A percentile compares a stretch with the other conserved stretches of the same genome.
Conservation (phyloP, 805 yeast species). For the Pichia pseudocactophila region DNA sequence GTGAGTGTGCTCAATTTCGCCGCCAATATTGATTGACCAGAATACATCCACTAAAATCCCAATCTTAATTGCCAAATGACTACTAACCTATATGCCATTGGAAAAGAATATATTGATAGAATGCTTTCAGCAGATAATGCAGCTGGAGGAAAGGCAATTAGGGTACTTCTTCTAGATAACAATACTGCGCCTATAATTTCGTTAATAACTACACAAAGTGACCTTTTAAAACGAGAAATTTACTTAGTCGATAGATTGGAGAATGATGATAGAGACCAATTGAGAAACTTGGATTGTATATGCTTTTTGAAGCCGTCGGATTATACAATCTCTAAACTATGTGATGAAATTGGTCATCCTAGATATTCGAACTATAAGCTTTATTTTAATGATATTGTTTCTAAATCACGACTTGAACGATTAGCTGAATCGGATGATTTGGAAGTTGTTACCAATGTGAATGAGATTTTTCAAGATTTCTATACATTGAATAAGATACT, state of each 20-base stretch:
- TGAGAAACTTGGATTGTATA: slow-evolving; percentile 76
- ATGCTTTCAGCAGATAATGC: slow-evolving; percentile 21
- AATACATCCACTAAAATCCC: too few species aligned
- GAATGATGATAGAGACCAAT: slow-evolving; percentile 47
- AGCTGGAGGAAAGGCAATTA: slow-evolving; percentile 33
- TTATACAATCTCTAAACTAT: slow-evolving; percentile 49
- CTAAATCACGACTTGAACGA: slow-evolving; percentile 72
- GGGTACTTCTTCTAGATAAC: slow-evolving; percentile 70
- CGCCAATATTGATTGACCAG: too few species aligned
- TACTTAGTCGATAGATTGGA: slow-evolving; percentile 69
- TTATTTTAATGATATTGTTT: slow-evolving; percentile 66
- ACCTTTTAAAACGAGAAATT: slow-evolving; percentile 72
- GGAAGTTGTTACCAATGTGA: slow-evolving; percentile 67
- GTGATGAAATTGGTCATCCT: slow-evolving; percentile 66
- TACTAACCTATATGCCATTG: slow-evolving; percentile 41
- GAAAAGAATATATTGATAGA: slow-evolving; percentile 35
- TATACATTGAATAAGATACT: slow-evolving; percentile 63
- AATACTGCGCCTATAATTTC: slow-evolving; percentile 78
- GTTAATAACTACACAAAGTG: slow-evolving; percentile 83
- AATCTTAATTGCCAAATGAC: neutral
- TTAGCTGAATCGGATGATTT: slow-evolving; percentile 86
- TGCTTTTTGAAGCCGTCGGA: slow-evolving; percentile 69
- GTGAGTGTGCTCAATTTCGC: too few species aligned
- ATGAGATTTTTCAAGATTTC: slow-evolving; percentile 82
- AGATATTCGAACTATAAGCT: slow-evolving; percentile 72